Evolutionary conservation across 768 basidiomycete genomes (phyloP), one percentile per base, ranked within the genome.

Genomic region (Panaeolus cyanescens): DNA sequence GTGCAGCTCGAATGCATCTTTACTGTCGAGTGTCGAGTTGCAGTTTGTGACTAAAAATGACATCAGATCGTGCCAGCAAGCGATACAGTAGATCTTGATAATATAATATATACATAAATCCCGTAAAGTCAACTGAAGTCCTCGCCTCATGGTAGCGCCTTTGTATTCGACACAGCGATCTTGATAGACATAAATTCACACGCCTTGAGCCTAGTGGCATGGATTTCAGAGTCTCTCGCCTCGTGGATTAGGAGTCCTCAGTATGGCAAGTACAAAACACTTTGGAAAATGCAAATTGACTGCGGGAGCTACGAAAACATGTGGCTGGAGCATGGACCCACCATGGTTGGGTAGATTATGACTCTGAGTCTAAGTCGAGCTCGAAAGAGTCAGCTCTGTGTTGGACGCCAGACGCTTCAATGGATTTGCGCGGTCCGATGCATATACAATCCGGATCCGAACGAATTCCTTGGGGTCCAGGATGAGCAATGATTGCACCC

Each of bases 61-160:
- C 56, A 58, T 57, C 63, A 61, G 54, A 58, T 55, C 22, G 59
- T 59, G n/a, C 62, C 58, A 59, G 28, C 32, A 12, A 20, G 20
- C 28, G 32, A 55, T 54, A 54, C 25, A 55, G 15, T 28, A 5
- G 56, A 31, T 58, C 50, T 53, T 50, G 37, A 28, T 42, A 32
- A 37, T 61, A 28, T 25, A 25, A 50, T 28, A 20, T 50, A 13
- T 50, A 28, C 45, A 15, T 13, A 50, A 50, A 28, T 50, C 25
- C 45, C 25, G 25, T 50, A 50, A 50, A 50, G 45, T 50, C 45
- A 28, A 50, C 25, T 50, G 45, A 50, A 50, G 12, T 8, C 25
- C 13, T 50, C 45, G 45, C 25, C 39, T 42, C 39, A 15, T 28
- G n/a, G 25, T 50, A 50, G 45, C 45, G 45, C 45, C 45, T 22